These are phyloP conservation scores for Myriosclerotinia duriaeana DNA, from an alignment of 2,329 filamentous ascomycete genomes.

Conservation along the genomic window DNA sequence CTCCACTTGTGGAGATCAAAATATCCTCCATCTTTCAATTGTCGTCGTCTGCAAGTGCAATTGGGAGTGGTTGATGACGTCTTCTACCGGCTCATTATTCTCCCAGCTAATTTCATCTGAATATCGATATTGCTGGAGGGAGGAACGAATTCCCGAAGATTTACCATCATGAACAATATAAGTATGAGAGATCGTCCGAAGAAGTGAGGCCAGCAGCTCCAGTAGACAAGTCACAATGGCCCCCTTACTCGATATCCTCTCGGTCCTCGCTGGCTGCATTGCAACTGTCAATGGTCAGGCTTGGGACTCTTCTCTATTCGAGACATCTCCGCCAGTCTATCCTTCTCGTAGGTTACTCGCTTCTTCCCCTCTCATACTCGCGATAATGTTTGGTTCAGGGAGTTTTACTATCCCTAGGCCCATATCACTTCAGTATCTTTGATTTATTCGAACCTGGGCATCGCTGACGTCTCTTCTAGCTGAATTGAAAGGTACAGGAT, in stretches of 20 bases:
- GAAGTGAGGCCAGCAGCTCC: background rate
- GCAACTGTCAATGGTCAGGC: constrained; percentile 19
- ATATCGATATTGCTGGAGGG: background rate
- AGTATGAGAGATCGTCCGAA: background rate
- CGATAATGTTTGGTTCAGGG: background rate
- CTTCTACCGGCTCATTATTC: background rate
- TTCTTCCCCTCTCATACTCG: background rate
- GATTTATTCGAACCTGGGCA: background rate
- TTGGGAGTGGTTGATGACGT: constrained; percentile 1
- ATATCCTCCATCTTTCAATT: background rate
- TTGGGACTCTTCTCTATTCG: constrained; percentile 20
- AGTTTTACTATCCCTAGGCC: too few species aligned
- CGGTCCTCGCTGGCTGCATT: constrained; percentile 14
- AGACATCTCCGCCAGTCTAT: constrained; percentile 30
- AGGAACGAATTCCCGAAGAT: constrained; percentile 5
- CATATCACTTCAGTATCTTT: background rate
- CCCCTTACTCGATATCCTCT: constrained; percentile 15
- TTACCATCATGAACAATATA: constrained; percentile 10
- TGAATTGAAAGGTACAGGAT: constrained; percentile 41
- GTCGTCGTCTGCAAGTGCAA: background rate
- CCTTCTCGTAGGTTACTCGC: constrained; percentile 33
- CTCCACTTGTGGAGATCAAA: background rate
- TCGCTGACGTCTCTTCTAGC: constrained; percentile 28
- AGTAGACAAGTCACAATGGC: constrained; percentile 20
- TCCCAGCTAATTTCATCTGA: background rate